Evolutionary conservation across 108 stramenopile genomes (phyloP), one percentile per base, ranked within the genome.

Genomic region (Chaetoceros muelleri): DNA sequence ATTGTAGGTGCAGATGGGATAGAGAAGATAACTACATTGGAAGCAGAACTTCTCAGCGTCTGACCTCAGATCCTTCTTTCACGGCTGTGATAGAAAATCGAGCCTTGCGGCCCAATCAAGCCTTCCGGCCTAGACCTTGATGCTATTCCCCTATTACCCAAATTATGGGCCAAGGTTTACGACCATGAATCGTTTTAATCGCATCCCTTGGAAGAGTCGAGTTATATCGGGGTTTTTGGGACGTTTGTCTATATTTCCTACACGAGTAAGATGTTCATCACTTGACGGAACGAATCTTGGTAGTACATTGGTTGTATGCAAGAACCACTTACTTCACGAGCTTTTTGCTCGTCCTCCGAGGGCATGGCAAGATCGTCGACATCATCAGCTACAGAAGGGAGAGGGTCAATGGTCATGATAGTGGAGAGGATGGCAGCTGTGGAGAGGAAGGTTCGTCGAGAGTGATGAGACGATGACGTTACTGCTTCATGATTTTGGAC

Each of bases 291-390:
- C n/a, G n/a, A n/a, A n/a, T n/a, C n/a, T n/a, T n/a, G n/a, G n/a
- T n/a, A n/a, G n/a, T n/a, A n/a, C n/a, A n/a, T n/a, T n/a, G n/a
- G n/a, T n/a, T n/a, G n/a, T n/a, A n/a, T n/a, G n/a, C n/a, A 13
- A 47, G 0, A 7, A 22, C 13, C 0, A 78, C 80, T 70, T 65
- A 85, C 84, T 28, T 75, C 76, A 29, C 48, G 44, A 19, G 65
- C 48, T 61, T 69, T 66, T 28, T 67, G 55, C 45, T 82, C 81
- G 20, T 78, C 79, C 44, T 49, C 71, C 2, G 79, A 66, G 16
- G 85, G 85, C 85, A 86, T 86, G 46, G 85, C 64, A 34, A 86
- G 52, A 60, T 86, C 85, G 23, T 79, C 85, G 17, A 78, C 53
- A 16, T 8, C 46, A 28, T 72, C 75, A 10, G 34, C 34, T 10